Base-by-base conservation (phyloP, 2,329 filamentous ascomycete species). In the Exophiala sideris region DNA sequence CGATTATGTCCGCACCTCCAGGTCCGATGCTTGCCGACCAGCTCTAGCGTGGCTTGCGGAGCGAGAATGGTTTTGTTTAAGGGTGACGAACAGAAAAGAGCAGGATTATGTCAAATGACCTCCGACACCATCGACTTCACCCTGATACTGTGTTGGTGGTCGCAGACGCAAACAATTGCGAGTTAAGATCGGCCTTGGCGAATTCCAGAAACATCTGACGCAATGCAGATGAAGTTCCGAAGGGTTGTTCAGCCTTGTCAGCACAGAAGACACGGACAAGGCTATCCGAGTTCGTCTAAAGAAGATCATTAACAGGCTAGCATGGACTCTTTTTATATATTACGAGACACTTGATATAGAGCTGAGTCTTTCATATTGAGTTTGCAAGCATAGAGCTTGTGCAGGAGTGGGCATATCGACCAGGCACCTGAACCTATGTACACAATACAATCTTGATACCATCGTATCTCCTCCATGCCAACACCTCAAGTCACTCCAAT, bases 141-240 rank as follows among this genome's bases (percentile, higher is more conserved):
- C 24, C 1, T 2, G 2, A 29, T 5, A 8, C 5, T 29, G 24
- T 3, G 5, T 29, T 29, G 24, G 24, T 8, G 24, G 24, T 29
- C 3, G 24, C 5, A 29, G 7, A 29, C 21, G 35, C 35, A 38
- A 38, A 38, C 35, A 38, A 38, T 38, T 11, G 14, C 9, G 20
- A 24, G 4, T 29, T 24, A n/a, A 24, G 24, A 24, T 44, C 36
- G 48, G 55, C 42, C 54, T 57, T 57, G 55, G 55, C 55, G 42
- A 34, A 34, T 59, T 59, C 57, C 53, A 55, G 57, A 59, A 56
- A 40, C 46, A 56, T 59, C 57, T 56, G 57, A 59, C 52, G 46
- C 53, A 59, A 56, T 49, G 32, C 24, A n/a, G 3, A 44, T 20
- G 41, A 5, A 6, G 20, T 24, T 24, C 20, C 4, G 24, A 36